A percentile compares a stretch with the other conserved stretches of the same genome.
Evolutionary conservation across 2,329 filamentous ascomycete species (phyloP).

Genomic region (Calonectria pauciramosa): DNA sequence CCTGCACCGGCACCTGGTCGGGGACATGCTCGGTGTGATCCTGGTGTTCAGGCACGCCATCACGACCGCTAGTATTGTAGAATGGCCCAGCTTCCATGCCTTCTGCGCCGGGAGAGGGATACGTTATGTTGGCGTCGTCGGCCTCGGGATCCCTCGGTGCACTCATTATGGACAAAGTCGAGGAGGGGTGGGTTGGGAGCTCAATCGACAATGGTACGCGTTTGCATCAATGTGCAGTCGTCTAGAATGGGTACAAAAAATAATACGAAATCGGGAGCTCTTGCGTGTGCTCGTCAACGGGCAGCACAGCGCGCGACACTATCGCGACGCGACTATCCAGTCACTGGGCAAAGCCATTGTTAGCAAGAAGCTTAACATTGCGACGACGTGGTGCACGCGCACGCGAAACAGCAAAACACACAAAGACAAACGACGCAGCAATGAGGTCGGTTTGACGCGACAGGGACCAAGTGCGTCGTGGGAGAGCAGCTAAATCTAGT

Average conservation of each 20-base stretch:
- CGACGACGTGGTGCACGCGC: constrained; percentile 33
- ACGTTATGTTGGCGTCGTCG: constrained; percentile 57
- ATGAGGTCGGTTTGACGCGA: constrained; percentile 28
- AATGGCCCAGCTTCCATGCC: constrained; percentile 59
- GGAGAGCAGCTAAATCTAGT: constrained; percentile 36
- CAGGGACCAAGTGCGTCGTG: constrained; percentile 24
- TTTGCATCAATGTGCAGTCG: constrained; percentile 25
- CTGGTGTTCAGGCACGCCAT: constrained; percentile 50
- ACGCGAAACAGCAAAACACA: constrained; percentile 25
- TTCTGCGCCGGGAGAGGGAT: constrained; percentile 62
- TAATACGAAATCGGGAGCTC: constrained; percentile 13
- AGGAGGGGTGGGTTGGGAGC: neutral
- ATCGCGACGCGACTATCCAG: constrained; percentile 43
- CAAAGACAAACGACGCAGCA: constrained; percentile 31
- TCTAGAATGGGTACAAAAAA: constrained; percentile 15
- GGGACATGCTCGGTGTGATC: constrained; percentile 45
- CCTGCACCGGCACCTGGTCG: constrained; percentile 47
- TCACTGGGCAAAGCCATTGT: constrained; percentile 45
- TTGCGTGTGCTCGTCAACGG: constrained; percentile 18
- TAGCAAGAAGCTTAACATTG: constrained; percentile 41
- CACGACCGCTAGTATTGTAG: constrained; percentile 56
- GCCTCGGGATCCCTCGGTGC: constrained; percentile 51
- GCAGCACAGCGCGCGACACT: constrained; percentile 38
- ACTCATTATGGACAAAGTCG: constrained; percentile 45
- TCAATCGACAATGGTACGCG: constrained; percentile 24